Percentiles rank a stretch among this genome's conserved stretches.
Conservation (phyloP, 139 green algal genomes). For the Chlorella sp. region DNA sequence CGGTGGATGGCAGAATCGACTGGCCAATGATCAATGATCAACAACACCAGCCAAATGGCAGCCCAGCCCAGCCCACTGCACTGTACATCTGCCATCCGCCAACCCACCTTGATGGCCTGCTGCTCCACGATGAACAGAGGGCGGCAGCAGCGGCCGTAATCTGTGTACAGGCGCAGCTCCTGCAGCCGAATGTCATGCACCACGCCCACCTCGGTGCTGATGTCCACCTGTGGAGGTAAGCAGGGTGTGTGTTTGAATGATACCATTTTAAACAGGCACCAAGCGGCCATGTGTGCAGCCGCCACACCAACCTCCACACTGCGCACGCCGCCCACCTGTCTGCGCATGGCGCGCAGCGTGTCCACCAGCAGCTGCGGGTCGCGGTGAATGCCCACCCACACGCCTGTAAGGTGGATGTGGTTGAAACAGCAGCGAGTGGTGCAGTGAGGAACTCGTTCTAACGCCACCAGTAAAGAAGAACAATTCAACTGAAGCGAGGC, state of each 20-base stretch:
- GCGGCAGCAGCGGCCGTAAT: constrained; percentile 86
- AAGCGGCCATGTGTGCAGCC: no score
- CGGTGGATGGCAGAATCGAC: no score
- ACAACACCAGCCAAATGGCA: no score
- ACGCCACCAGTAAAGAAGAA: background rate
- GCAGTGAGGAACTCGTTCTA: background rate
- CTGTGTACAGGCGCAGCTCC: constrained; percentile 90
- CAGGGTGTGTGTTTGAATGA: no score
- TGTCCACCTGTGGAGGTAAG: constrained; percentile 50
- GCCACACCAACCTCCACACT: no score
- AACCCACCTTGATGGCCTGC: constrained; percentile 53
- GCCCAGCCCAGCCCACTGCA: background rate
- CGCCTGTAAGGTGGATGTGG: constrained; percentile 30
- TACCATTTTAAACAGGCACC: no score
- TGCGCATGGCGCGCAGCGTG: constrained; percentile 81
- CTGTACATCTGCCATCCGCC: background rate
- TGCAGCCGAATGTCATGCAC: constrained; percentile 89
- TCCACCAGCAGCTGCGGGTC: constrained; percentile 79
- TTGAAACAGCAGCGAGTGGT: no score
- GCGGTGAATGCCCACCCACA: constrained; percentile 91
- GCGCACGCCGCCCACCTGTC: constrained; percentile 32
- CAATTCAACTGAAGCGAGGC: no score
- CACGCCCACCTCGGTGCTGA: constrained; percentile 84
- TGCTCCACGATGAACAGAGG: constrained; percentile 96
- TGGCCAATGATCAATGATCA: no score